Evolutionary conservation across 495 filamentous ascomycete species (phyloP), one percentile per base, ranked within the genome.

Genomic region (Evernia prunastri): DNA sequence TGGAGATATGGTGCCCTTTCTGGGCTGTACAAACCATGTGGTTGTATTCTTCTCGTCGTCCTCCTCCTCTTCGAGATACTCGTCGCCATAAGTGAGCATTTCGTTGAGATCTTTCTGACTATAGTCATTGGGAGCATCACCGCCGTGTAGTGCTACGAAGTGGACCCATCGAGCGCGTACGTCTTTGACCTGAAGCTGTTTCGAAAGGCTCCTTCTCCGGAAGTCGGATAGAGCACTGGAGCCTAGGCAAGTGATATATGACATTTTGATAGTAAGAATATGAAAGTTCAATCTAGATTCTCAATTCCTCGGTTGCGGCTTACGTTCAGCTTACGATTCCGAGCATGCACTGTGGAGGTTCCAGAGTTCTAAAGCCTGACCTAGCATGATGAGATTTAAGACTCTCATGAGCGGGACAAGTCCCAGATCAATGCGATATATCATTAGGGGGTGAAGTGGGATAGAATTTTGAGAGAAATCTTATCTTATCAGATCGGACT

Each of bases 1-100:
- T 75, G 94, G 94, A 43, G 91, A 96, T 66, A 96, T 91, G 42
- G 92, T 96, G 47, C 86, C 87, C 36, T 79, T 80, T 58, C 94
- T 83, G 15, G 93, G 94, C 42, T 82, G 84, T 56, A 97, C 81
- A 71, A 90, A 91, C 72, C 85, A 84, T 29, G 82, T 77, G 64
- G 82, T 76, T 40, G 73, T 78, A 39, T 72, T 57, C 15, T 77
- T 80, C 57, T 79, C 73, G 13, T 57, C 39, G 17, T 40, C 51
- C 17, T 51, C 18, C 1, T 23, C 25, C 15, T 57, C 56, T 13
- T 61, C 64, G 3, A 51, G 27, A 12, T 31, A n/a, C 20, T 64
- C 71, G 58, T 86, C 83, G 31, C 85, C 87, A 69, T 88, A 87
- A 15, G 77, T 76, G 29, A 89, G 78, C n/a, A 90, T 71, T 70